Percentiles rank a stretch among this genome's conserved stretches.
Conservation (phyloP, 2,329 filamentous ascomycete species). For the Penicillium paneum region DNA sequence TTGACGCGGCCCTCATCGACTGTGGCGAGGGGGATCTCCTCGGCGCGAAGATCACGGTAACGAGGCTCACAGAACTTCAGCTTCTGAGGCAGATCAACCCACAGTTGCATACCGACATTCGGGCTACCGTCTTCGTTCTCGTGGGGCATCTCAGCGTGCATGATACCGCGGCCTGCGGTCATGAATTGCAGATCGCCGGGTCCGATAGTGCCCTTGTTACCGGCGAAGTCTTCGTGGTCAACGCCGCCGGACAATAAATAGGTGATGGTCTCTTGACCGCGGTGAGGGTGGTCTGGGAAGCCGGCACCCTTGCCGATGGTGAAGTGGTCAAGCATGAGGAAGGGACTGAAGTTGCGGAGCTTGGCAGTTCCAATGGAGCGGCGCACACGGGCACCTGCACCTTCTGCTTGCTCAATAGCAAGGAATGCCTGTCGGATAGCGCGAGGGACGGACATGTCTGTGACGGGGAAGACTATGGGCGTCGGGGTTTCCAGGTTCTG, state of each 20-base stretch:
- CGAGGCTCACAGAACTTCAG: slow-evolving; percentile 87
- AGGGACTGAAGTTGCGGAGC: slow-evolving; percentile 82
- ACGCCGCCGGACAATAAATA: slow-evolving; percentile 83
- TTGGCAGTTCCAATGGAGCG: slow-evolving; percentile 81
- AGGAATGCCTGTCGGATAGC: slow-evolving; percentile 79
- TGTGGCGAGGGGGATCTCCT: slow-evolving; percentile 73
- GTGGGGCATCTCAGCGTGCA: slow-evolving; percentile 93
- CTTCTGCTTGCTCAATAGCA: slow-evolving; percentile 81
- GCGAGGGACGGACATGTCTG: slow-evolving; percentile 66
- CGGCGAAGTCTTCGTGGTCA: slow-evolving; percentile 90
- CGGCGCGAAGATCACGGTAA: slow-evolving; percentile 77
- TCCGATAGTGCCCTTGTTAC: slow-evolving; percentile 77
- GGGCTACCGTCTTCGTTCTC: slow-evolving; percentile 70
- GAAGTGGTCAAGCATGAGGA: slow-evolving; percentile 97
- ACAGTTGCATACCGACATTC: slow-evolving; percentile 88
- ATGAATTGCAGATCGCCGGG: slow-evolving; percentile 96
- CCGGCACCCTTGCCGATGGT: slow-evolving; percentile 73
- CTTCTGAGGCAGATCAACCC: slow-evolving; percentile 82
- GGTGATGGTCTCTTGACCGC: slow-evolving; percentile 86
- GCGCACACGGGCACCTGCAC: slow-evolving; percentile 80
- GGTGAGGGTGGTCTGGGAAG: slow-evolving; percentile 81
- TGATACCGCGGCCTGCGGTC: slow-evolving; percentile 87
- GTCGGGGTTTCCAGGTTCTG: slow-evolving; percentile 1
- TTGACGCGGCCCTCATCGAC: slow-evolving; percentile 69
- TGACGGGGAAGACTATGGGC: slow-evolving; percentile 28